These are phyloP conservation scores for Elsinoe fawcettii DNA, from an alignment of 2,329 filamentous ascomycete species.

Conservation along the genomic window DNA sequence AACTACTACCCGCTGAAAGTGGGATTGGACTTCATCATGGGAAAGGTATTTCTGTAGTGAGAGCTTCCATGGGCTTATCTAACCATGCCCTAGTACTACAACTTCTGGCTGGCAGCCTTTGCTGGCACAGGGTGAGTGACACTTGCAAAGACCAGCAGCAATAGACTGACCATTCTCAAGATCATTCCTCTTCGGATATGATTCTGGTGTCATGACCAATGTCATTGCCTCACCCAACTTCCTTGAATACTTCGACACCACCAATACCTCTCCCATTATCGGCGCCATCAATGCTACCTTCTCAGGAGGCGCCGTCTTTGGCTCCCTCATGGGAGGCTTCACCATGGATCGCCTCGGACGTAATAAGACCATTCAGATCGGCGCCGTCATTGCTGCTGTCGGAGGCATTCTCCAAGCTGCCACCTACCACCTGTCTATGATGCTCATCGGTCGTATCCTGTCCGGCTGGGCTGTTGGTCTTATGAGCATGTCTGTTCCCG, in stretches of 20 bases:
- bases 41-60: no score
- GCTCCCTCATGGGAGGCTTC: constrained; percentile 46
- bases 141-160: neutral
- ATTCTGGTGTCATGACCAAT: constrained; percentile 39
- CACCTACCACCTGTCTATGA: constrained; percentile 50
- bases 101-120: constrained; percentile 25
- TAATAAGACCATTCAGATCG: constrained; percentile 52
- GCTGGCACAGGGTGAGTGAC: constrained; percentile 24
- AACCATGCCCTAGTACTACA: constrained; percentile 18
- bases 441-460: constrained; percentile 51
- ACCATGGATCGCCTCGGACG: constrained; percentile 57
- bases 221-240: constrained; percentile 52
- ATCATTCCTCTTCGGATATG: constrained; percentile 43
- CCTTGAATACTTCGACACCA: constrained; percentile 49
- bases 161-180: constrained; percentile 18
- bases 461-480: constrained; percentile 53
- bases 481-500: constrained; percentile 53
- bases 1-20: neutral
- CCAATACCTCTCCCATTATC: constrained; percentile 43
- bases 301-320: constrained; percentile 50
- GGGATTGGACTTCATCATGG: constrained; percentile 6
- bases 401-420: constrained; percentile 53
- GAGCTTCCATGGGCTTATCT: neutral
- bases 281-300: constrained; percentile 60
- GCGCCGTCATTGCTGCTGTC: constrained; percentile 49